A percentile compares a stretch with the other conserved stretches of the same genome.
These are phyloP conservation scores for Cryptococcus sp. DNA, from an alignment of 1,284 basidiomycete genomes.

Conservation along the genomic window DNA sequence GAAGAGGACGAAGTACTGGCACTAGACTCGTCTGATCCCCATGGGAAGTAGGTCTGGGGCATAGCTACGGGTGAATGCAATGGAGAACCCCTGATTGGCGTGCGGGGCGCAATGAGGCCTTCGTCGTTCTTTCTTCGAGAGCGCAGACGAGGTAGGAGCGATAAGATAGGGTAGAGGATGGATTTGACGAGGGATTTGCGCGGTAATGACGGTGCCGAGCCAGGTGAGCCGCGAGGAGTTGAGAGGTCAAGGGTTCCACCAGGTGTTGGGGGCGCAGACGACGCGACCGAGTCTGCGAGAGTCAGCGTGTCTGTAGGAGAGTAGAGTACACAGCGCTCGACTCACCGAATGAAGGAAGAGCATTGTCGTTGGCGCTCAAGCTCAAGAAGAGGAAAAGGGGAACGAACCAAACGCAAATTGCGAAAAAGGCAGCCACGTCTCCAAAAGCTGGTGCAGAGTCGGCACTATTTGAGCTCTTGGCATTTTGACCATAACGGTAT, in stretches of 20 bases:
- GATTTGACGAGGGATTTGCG: conserved; percentile 65
- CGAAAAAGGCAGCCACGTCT: conserved; percentile 91
- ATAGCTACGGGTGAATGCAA: conserved; percentile 37
- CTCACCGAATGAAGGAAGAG: conserved; percentile 64
- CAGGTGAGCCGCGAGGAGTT: neutral
- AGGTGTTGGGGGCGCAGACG: conserved; percentile 32
- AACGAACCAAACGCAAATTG: conserved; percentile 86
- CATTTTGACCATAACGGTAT: conserved; percentile 34
- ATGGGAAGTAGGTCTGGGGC: conserved; percentile 35
- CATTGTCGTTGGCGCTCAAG: conserved; percentile 91
- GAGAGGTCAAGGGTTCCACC: conserved; percentile 35
- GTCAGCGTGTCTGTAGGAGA: neutral
- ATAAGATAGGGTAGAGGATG: conserved; percentile 57
- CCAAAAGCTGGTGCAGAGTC: conserved; percentile 65
- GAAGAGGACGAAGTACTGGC: neutral
- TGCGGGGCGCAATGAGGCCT: conserved; percentile 65
- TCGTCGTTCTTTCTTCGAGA: conserved; percentile 50
- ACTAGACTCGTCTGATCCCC: conserved; percentile 21
- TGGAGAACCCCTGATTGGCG: conserved; percentile 44
- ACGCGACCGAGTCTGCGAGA: neutral
- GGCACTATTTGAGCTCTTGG: conserved; percentile 7
- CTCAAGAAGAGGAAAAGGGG: conserved; percentile 90
- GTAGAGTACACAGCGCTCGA: conserved; percentile 2
- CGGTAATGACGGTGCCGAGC: no score
- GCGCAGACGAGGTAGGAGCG: conserved; percentile 44